A percentile compares a stretch with the other conserved stretches of the same genome.
Conservation (phyloP, 306 rosid genomes). For the Cicer cuneatum region DNA sequence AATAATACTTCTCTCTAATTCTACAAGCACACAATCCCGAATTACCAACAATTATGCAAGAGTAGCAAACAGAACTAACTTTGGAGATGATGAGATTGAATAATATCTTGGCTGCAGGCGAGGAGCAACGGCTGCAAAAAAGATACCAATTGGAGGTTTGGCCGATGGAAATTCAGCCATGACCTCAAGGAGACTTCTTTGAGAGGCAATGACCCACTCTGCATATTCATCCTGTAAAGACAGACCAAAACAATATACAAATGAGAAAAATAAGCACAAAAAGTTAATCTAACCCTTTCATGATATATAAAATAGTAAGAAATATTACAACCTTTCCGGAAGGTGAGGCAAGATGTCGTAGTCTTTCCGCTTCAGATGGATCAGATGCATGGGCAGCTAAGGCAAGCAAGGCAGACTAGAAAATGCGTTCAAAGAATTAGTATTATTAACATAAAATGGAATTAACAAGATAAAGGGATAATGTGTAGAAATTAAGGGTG, state of each 20-base stretch:
- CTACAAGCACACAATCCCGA: slow-evolving; percentile 5
- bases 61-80: slow-evolving; percentile 48
- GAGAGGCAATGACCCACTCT: slow-evolving; percentile 79
- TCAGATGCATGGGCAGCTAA: slow-evolving; percentile 92
- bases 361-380: slow-evolving; percentile 84
- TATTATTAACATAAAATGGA: slow-evolving; percentile 21
- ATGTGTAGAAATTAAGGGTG: background rate
- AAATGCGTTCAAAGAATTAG: slow-evolving; percentile 30
- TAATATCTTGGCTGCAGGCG: slow-evolving; percentile 95
- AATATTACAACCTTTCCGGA: slow-evolving; percentile 80
- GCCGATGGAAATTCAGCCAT: slow-evolving; percentile 91
- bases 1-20: slow-evolving; percentile 2
- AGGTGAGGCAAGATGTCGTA: slow-evolving; percentile 92
- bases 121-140: slow-evolving; percentile 92
- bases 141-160: slow-evolving; percentile 89
- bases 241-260: slow-evolving; percentile 40
- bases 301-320: background rate
- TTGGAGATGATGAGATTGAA: slow-evolving; percentile 95
- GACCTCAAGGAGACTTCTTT: slow-evolving; percentile 97
- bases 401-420: slow-evolving; percentile 82
- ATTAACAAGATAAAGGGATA: slow-evolving; percentile 22
- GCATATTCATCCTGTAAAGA: slow-evolving; percentile 85
- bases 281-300: background rate
- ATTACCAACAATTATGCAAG: slow-evolving; percentile 30
- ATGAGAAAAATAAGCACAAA: slow-evolving; percentile 40